A percentile compares a stretch with the other conserved stretches of the same genome.
phyloP scores from a whole-genome alignment of 2,329 filamentous ascomycete genomes.

The Pseudogymnoascus sp. region DNA sequence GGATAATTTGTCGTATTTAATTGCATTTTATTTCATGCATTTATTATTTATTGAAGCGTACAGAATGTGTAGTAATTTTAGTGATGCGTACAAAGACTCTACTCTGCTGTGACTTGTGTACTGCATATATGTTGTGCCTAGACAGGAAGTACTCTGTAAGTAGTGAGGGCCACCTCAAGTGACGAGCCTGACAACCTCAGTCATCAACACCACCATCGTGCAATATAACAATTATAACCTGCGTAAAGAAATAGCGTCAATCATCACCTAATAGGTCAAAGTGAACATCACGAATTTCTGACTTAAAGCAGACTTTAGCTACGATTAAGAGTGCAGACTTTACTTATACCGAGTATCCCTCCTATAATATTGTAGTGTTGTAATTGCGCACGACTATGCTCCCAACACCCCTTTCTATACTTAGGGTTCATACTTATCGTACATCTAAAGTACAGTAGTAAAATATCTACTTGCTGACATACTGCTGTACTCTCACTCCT shows the following conservation, averaged over 20 bases:
- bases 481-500: background rate
- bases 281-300: background rate
- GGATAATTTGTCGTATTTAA: background rate
- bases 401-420: background rate
- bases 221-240: background rate
- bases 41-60: background rate
- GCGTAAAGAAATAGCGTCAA: background rate
- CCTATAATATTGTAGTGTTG: background rate
- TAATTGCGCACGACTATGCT: background rate
- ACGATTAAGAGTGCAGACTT: background rate
- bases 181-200: background rate
- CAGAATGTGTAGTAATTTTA: background rate
- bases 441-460: too few relatives aligned
- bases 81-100: background rate
- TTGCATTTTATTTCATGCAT: background rate
- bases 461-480: background rate
- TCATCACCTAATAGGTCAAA: background rate
- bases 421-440: too few relatives aligned
- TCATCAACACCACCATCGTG: background rate
- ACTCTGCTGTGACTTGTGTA: background rate
- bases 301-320: background rate
- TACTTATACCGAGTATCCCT: background rate
- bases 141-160: background rate
- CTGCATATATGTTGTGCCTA: background rate
- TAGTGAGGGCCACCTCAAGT: background rate